phyloP scores from a whole-genome alignment of 2,329 filamentous ascomycete genomes.

The Calycina herbarum region DNA sequence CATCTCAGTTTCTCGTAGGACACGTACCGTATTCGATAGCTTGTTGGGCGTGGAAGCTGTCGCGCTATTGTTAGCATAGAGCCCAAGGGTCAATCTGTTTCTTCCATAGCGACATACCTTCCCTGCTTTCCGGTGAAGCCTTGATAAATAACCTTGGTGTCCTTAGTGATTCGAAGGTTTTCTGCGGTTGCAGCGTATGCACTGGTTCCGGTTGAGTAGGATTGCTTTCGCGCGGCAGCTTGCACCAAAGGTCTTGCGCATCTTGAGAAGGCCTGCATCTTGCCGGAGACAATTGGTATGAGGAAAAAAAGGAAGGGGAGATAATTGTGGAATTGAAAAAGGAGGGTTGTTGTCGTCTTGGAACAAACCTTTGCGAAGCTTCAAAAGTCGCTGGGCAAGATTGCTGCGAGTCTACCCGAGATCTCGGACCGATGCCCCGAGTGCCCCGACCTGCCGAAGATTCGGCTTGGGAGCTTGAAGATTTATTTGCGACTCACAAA shows the following conservation, averaged over 20 bases:
- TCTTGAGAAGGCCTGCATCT: slow-evolving; percentile 85
- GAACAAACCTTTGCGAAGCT: neutral
- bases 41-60: slow-evolving; percentile 93
- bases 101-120: slow-evolving; percentile 64
- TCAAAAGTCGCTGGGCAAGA: neutral
- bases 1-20: slow-evolving; percentile 13
- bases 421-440: neutral
- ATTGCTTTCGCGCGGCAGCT: slow-evolving; percentile 67
- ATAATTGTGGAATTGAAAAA: slow-evolving; percentile 20
- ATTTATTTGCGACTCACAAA: slow-evolving; percentile 9
- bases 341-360: slow-evolving; percentile 10
- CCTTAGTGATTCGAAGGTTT: slow-evolving; percentile 89
- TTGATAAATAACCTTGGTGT: slow-evolving; percentile 96
- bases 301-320: slow-evolving; percentile 23
- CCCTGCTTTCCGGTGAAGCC: slow-evolving; percentile 97
- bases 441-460: neutral
- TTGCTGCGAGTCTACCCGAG: too few relatives aligned
- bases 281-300: slow-evolving; percentile 42
- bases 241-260: slow-evolving; percentile 67
- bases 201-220: slow-evolving; percentile 71
- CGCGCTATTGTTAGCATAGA: slow-evolving; percentile 37
- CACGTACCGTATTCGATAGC: slow-evolving; percentile 93
- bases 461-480: neutral
- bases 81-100: slow-evolving; percentile 9
- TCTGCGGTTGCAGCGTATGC: slow-evolving; percentile 72